phyloP scores from a whole-genome alignment of 1,284 basidiomycete species.

The Coniophora puteana region DNA sequence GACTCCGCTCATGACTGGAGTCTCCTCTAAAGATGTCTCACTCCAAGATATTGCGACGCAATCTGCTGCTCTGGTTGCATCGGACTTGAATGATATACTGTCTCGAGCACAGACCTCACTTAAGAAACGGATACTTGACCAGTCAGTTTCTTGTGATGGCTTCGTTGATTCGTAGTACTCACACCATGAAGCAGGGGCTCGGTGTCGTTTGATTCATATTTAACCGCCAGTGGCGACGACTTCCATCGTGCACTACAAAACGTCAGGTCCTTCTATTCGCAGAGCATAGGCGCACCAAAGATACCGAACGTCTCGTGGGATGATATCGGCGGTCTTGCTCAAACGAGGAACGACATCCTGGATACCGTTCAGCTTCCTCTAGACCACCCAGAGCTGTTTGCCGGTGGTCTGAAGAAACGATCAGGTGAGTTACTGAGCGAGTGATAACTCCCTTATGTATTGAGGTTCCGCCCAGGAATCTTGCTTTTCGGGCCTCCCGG shows the following conservation, averaged over 20 bases:
- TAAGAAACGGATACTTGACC: slow-evolving; percentile 41
- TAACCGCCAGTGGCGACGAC: slow-evolving; percentile 44
- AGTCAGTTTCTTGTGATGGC: background rate
- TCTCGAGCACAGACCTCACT: slow-evolving; percentile 59
- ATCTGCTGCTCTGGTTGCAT: slow-evolving; percentile 89
- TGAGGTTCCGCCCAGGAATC: slow-evolving; percentile 56
- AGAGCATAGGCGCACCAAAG: slow-evolving; percentile 93
- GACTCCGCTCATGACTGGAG: slow-evolving; percentile 12
- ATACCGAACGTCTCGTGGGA: slow-evolving; percentile 98
- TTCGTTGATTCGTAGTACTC: background rate
- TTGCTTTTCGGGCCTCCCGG: slow-evolving; percentile 92
- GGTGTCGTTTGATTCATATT: slow-evolving; percentile 1
- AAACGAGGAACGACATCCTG: slow-evolving; percentile 91
- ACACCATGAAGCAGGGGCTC: slow-evolving; percentile 7
- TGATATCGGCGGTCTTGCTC: slow-evolving; percentile 90
- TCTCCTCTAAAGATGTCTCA: slow-evolving; percentile 70
- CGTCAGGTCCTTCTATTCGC: slow-evolving; percentile 80
- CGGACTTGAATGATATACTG: slow-evolving; percentile 77
- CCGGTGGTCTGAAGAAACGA: slow-evolving; percentile 91
- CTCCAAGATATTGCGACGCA: slow-evolving; percentile 74
- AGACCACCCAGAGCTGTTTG: slow-evolving; percentile 92
- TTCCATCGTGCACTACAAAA: slow-evolving; percentile 75
- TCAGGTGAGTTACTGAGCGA: slow-evolving; percentile 54
- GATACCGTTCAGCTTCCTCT: slow-evolving; percentile 97
- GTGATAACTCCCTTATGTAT: background rate